Conservation (phyloP, 176 grass and related monocot genomes). For the barley (Hordeum vulgare) region MorexV3_pseudomolecules_assembly NC_058522.1:232163545-232164044, state of each 20-base stretch:
- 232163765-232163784: not conserved
- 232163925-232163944: conserved; percentile 97
- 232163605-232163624: conserved; percentile 63
- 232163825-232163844: not conserved
- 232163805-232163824: not conserved
- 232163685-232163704: conserved; percentile 81
- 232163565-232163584: conserved; percentile 51
- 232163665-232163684: conserved; percentile 52
- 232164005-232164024: conserved; percentile 25
- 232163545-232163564: conserved; percentile 57
- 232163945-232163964: conserved; percentile 82
- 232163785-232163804: not conserved
- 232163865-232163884: not conserved
- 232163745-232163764: not conserved
- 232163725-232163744: not conserved
- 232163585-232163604: conserved; percentile 48
- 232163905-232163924: conserved; percentile 66
- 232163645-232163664: conserved; percentile 44
- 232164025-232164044: conserved; percentile 25
- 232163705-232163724: not conserved
- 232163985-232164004: conserved; percentile 45
- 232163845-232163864: no score
- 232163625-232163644: conserved; percentile 46
- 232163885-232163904: conserved; percentile 72
- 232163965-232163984: conserved; percentile 77